Evolutionary conservation across 257 asterid genomes (phyloP).

Genomic region (Dorcoceras hygrometricum): DNA sequence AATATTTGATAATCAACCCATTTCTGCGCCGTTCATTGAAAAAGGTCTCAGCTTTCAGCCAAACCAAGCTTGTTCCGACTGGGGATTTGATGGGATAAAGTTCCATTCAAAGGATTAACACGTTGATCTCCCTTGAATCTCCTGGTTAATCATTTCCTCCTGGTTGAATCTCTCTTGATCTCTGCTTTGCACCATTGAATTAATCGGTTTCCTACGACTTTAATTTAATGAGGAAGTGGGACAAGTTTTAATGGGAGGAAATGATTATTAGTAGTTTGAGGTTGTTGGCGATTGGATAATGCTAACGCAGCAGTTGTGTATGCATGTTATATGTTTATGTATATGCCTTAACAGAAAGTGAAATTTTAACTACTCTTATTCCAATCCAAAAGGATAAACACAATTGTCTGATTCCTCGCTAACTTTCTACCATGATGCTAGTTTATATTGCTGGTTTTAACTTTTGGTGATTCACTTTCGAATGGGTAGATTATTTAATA

Average conservation of each 20-base stretch:
- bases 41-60: neutral
- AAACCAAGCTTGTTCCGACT: neutral
- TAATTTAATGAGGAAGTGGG: too few relatives aligned
- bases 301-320: too few relatives aligned
- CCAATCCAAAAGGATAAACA: neutral
- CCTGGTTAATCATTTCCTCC: too few relatives aligned
- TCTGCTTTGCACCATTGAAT: neutral
- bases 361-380: neutral
- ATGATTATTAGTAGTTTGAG: too few relatives aligned
- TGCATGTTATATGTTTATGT: neutral
- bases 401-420: neutral
- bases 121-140: neutral
- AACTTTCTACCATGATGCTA: neutral
- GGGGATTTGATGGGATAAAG: neutral
- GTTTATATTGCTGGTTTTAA: neutral
- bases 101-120: neutral
- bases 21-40: neutral
- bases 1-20: neutral
- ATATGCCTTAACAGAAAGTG: neutral
- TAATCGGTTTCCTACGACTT: neutral
- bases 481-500: neutral
- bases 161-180: too few relatives aligned
- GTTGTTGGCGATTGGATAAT: too few relatives aligned
- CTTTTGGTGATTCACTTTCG: neutral
- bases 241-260: too few relatives aligned